Base-by-base conservation (phyloP, 2,329 filamentous ascomycete genomes). In the Aspergillus oerlinghausenensis region DNA sequence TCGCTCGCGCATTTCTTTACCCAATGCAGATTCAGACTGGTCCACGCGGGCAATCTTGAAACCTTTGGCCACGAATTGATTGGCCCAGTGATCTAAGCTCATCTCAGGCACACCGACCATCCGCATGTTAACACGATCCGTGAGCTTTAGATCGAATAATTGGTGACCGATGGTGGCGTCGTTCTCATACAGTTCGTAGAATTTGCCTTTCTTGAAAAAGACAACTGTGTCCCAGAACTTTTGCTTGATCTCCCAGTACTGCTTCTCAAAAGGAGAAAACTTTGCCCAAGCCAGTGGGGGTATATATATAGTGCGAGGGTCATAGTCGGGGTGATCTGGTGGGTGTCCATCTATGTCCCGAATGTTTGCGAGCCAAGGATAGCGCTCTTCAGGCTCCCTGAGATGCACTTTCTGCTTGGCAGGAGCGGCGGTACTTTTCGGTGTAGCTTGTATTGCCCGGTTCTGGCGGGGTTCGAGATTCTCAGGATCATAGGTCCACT, bases 131-230 rank as follows among this genome's bases (percentile, higher is more conserved):
- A 99, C 94, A 54, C 94, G 85, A 67, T 99, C 94, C 0, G 94
- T 99, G 70, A 99, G 87, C 77, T 99, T 99, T 55, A 99, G 82
- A 73, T 99, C 94, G 66, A 99, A 99, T 17, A 97, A 81, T 72
- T 97, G 94, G 70, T 99, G 92, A 4, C 94, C 94, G 55, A 97
- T 88, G 0, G 93, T 96, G 4, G 94, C 94, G 74, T 99, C 94
- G 59, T 97, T 96, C 72, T 99, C 94, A 69, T 97, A 99, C 0
- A 99, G 82, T 72, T 99, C 94, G 70, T 97, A 99, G 75, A 99
- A 99, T 68, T 99, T 99, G 68, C 94, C 94, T 80, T 99, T 99
- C 76, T 97, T 99, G 86, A 99, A 99, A 76, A 99, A 99, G 17
- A 99, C 93, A 49, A 99, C 88, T 0, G 92, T 97, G 63, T 97